Percentiles rank a stretch among this genome's conserved stretches.
These are phyloP conservation scores for Teunomyces stri DNA, from an alignment of 805 yeast species.

Conservation along the genomic window DNA sequence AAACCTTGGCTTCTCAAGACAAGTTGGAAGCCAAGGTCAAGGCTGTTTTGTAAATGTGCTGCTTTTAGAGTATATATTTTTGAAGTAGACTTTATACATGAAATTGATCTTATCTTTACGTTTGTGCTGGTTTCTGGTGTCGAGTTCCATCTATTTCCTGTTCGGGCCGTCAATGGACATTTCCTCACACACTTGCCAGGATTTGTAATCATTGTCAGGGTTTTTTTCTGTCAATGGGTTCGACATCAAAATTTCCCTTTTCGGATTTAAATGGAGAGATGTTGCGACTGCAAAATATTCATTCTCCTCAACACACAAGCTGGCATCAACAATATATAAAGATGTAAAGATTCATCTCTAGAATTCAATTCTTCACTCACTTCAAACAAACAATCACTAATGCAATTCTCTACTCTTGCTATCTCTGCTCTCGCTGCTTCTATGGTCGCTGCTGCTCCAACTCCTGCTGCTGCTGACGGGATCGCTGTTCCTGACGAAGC, in stretches of 20 bases:
- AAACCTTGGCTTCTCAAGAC: constrained; percentile 62
- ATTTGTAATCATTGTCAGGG: background rate
- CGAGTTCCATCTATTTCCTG: background rate
- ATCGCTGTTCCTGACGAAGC: constrained; percentile 13
- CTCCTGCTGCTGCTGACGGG: background rate
- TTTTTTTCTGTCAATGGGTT: background rate
- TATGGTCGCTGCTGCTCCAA: constrained; percentile 9
- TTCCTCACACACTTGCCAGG: background rate
- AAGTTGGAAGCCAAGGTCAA: constrained; percentile 48
- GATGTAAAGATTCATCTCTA: background rate
- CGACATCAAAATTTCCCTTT: background rate
- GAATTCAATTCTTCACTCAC: background rate
- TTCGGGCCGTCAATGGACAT: background rate
- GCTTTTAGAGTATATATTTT: background rate
- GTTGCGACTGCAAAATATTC: constrained; percentile 1
- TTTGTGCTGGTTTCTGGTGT: background rate
- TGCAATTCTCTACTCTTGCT: constrained; percentile 11
- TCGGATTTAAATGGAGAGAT: background rate
- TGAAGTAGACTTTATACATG: background rate
- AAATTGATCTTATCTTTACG: no score
- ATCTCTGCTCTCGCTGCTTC: constrained; percentile 6
- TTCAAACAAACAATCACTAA: background rate
- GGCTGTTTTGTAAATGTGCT: constrained; percentile 31
- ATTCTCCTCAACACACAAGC: background rate
- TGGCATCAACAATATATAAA: background rate